Base-by-base conservation (phyloP, 306 rosid genomes). In the Lathyrus oleraceus region DNA sequence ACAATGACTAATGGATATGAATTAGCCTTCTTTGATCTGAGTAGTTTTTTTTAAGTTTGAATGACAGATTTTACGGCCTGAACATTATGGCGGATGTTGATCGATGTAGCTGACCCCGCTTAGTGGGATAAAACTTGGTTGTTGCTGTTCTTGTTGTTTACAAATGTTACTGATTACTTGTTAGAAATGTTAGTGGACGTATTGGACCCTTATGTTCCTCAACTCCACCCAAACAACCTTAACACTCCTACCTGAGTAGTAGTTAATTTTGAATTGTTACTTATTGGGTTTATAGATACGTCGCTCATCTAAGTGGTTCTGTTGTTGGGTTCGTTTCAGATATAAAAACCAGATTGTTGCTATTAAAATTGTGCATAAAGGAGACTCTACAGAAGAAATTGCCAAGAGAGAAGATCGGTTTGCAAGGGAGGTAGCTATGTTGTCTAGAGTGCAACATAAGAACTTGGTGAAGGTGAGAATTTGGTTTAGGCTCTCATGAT, bases 361-460 rank as follows among this genome's bases (percentile, higher is more conserved):
- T 60, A 81, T 90, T 58, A 93, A 93, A 77, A 85, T 90, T 76
- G 81, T 88, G 78, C 90, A 86, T 73, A 85, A 84, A 82, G 96
- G 94, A 65, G 97, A 93, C 78, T 81, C 89, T 43, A 53, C 85
- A 8, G 96, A 90, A 52, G 98, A 93, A 44, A 83, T 86, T 4
- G 73, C 77, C 60, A 90, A 90, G 87, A 78, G 85, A 70, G 97
- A 90, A 79, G 87, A 79, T 6, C 82, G 96, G 47, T 93, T 90
- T 69, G 96, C 88, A 61, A 86, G 98, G 81, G 98, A 93, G 83
- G 96, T 93, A 70, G 91, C 87, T 43, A 90, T 88, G 98, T 61
- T 93, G 71, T 88, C 96, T 6, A 84, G 89, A 87, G 96, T 93
- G 69, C 98, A 90, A 65, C 98, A 90, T 54, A 93, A 93, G 74